These are phyloP conservation scores for Suillus subalutaceus DNA, from an alignment of 768 basidiomycete genomes.

Conservation along the genomic window DNA sequence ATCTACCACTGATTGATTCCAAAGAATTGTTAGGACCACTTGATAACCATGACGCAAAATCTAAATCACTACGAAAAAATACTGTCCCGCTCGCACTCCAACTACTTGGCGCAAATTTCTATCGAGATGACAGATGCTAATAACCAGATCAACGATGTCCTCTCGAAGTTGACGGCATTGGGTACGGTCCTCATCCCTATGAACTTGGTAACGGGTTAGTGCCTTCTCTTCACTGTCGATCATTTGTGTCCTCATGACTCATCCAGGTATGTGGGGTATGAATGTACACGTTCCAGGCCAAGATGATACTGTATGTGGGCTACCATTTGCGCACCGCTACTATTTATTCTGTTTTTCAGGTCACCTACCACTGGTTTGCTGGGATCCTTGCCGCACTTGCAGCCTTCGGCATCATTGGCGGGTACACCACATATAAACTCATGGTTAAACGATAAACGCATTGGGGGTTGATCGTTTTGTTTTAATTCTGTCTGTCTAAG, in stretches of 20 bases:
- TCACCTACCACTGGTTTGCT: constrained; percentile 81
- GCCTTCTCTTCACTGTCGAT: background rate
- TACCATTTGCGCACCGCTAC: background rate
- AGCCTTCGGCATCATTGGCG: constrained; percentile 81
- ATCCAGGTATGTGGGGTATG: constrained; percentile 91
- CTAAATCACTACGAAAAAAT: constrained; percentile 99
- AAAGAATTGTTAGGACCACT: constrained; percentile 67
- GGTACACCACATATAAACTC: constrained; percentile 77
- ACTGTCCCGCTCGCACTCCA: constrained; percentile 96
- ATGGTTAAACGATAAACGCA: constrained; percentile 51
- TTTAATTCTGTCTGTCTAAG: constrained; percentile 1
- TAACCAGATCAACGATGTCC: constrained; percentile 99
- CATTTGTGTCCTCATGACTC: constrained; percentile 1
- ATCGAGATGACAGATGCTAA: constrained; percentile 99
- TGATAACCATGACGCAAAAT: constrained; percentile 99
- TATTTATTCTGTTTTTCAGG: constrained; percentile 3
- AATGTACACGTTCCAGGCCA: constrained; percentile 97
- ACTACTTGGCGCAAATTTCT: constrained; percentile 98
- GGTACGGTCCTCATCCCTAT: constrained; percentile 98
- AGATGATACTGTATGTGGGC: constrained; percentile 45
- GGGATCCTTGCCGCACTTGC: constrained; percentile 82
- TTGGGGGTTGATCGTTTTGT: background rate
- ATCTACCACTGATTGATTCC: background rate
- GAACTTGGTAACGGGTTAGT: constrained; percentile 90
- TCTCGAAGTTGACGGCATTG: constrained; percentile 94